These are phyloP conservation scores for Venturia carpophila DNA, from an alignment of 2,329 filamentous ascomycete genomes.

Conservation along the genomic window DNA sequence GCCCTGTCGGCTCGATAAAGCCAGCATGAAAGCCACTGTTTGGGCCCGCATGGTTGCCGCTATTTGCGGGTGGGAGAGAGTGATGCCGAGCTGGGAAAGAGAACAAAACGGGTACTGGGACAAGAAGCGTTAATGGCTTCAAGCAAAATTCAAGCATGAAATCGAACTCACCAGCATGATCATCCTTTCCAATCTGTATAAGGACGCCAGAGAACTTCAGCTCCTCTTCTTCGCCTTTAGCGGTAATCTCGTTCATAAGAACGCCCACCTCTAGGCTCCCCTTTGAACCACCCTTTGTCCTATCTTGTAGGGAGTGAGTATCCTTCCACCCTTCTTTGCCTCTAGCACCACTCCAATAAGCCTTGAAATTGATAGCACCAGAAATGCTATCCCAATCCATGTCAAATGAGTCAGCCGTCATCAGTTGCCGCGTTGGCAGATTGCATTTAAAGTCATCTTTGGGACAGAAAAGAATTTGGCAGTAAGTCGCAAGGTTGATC, in stretches of 20 bases:
- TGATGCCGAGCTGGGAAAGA: slow-evolving; percentile 76
- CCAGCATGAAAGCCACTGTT: slow-evolving; percentile 48
- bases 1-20: slow-evolving; percentile 65
- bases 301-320: slow-evolving; percentile 27
- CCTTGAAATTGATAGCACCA: slow-evolving; percentile 56
- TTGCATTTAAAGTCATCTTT: slow-evolving; percentile 41
- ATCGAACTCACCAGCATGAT: slow-evolving; percentile 49
- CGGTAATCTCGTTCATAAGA: slow-evolving; percentile 51
- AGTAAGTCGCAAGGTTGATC: slow-evolving; percentile 46
- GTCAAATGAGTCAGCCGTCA: slow-evolving; percentile 58
- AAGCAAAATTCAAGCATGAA: background rate
- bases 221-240: slow-evolving; percentile 60
- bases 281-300: slow-evolving; percentile 29
- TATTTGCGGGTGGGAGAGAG: slow-evolving; percentile 34
- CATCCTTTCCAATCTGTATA: slow-evolving; percentile 67
- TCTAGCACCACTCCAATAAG: slow-evolving; percentile 46
- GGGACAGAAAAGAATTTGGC: slow-evolving; percentile 46
- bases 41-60: background rate
- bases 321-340: slow-evolving; percentile 39
- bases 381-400: slow-evolving; percentile 67
- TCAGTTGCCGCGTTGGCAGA: slow-evolving; percentile 39
- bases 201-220: slow-evolving; percentile 71
- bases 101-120: slow-evolving; percentile 64
- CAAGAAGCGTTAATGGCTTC: slow-evolving; percentile 15
- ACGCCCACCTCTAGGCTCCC: slow-evolving; percentile 71